Evolutionary conservation across 2,329 filamentous ascomycete species (phyloP), one percentile per base, ranked within the genome.

Genomic region (Claviceps pazoutovae): DNA sequence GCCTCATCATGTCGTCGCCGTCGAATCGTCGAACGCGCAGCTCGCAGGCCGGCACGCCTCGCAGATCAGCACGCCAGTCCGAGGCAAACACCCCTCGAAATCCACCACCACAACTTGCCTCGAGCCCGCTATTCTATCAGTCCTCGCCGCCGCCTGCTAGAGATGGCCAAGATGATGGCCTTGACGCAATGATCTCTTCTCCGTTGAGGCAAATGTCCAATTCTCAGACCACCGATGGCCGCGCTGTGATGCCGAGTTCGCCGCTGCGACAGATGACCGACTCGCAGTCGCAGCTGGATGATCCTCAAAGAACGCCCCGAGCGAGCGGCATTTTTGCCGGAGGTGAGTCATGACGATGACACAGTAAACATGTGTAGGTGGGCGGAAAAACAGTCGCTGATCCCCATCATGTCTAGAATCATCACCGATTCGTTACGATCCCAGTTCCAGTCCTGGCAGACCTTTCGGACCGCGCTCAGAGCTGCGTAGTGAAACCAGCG

Each of bases 341-440:
- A 71, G 85, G 85, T 87, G 66, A 66, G 73, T 57, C 6, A 6
- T 39, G 5, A 34, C 19, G 16, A 3, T 4, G 14, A 26, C 9
- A 23, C n/a, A 17, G 16, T 21, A 34, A 21, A 16, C 16, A 17
- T 7, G 17, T 11, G 8, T 23, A 5, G 16, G 17, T 16, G 42
- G 38, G 39, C n/a, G 43, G 3, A n/a, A 7, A 23, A 43, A 23
- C 30, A 8, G 34, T 23, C 39, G 49, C 53, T 61, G 39, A 62
- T 38, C 30, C 43, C 17, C 13, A 17, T 36, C 14, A 21, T 7
- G 39, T 17, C 16, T 58, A 95, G 91, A 90, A 62, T 97, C 91
- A 0, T 97, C 91, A 1, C 91, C 91, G 1, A 88, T 97, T 58
- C 82, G 83, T 65, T 97, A 96, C 65, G 87, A 88, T 52, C 82